Evolutionary conservation across 768 basidiomycete genomes (phyloP), one percentile per base, ranked within the genome.

Genomic region (Lentinula edodes): DNA sequence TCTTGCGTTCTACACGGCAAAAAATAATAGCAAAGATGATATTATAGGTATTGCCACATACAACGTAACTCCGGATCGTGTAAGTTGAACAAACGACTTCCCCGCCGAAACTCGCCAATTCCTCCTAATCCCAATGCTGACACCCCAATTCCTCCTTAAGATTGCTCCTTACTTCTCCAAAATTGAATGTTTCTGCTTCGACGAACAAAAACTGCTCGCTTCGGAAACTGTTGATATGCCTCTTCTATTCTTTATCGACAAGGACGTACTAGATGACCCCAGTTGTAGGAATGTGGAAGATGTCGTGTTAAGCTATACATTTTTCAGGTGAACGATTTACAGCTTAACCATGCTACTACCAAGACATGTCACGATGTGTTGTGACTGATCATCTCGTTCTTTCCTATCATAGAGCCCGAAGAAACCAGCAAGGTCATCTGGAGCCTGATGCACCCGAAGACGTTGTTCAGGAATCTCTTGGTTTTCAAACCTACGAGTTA

Each of bases 161-260:
- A 83, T 98, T 66, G 97, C 97, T 8, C 95, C 96, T 0, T 98
- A 98, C 74, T 99, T 99, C 70, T 94, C 95, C 55, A 99, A 99
- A 77, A 94, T 99, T 12, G 97, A 99, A 73, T 99, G 97, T 66
- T 99, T 99, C 79, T 99, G 97, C 74, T 99, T 99, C 66, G 97
- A 99, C 72, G 97, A 99, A 71, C 97, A 99, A 74, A 91, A 88
- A 67, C 84, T 99, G 9, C 78, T 97, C 28, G 95, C 95, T 0
- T 89, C 90, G 34, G 97, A 99, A 76, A 95, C 98, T 74, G 91
- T 99, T 38, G 97, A 99, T 74, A 93, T 99, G 84, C 97, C 97
- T 2, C 81, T 99, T 18, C 83, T 99, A 60, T 99, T 99, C 78
- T 99, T 99, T 79, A 96, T 99, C 66, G 97, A 99, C 78, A 91